Conservation (phyloP, 768 basidiomycete species). For the Suillus spraguei region DNA sequence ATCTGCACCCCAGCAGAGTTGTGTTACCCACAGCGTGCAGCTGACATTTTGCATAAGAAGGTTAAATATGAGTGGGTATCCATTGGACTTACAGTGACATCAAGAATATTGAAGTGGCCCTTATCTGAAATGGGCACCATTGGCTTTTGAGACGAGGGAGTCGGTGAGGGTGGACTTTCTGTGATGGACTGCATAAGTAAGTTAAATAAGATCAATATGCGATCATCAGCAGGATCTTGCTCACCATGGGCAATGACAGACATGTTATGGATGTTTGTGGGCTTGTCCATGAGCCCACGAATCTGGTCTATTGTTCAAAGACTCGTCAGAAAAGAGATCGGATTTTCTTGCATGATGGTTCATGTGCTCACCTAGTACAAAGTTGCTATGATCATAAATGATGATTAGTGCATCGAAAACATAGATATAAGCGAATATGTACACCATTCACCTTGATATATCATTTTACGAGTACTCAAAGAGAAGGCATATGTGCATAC, state of each 20-base stretch:
- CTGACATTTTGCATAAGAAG: constrained; percentile 38
- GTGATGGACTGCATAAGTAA: constrained; percentile 80
- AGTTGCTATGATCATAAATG: constrained; percentile 61
- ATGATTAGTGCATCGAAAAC: constrained; percentile 30
- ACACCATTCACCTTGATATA: too few relatives aligned
- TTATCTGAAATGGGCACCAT: constrained; percentile 99
- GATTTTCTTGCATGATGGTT: background rate
- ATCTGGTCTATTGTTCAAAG: constrained; percentile 67
- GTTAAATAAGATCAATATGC: constrained; percentile 22
- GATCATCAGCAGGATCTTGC: constrained; percentile 29
- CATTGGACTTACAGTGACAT: constrained; percentile 77
- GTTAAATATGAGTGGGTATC: background rate
- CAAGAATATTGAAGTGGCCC: constrained; percentile 94
- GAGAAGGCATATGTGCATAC: too few relatives aligned
- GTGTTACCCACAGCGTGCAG: constrained; percentile 96
- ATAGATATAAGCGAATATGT: constrained; percentile 39
- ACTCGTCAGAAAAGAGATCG: background rate
- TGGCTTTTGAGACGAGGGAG: constrained; percentile 98
- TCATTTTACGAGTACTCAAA: too few relatives aligned
- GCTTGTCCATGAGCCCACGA: constrained; percentile 83
- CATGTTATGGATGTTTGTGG: constrained; percentile 95
- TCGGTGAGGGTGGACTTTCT: constrained; percentile 99
- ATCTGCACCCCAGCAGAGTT: too few relatives aligned
- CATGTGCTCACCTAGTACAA: constrained; percentile 73
- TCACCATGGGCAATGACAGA: constrained; percentile 90